These are phyloP conservation scores for Salix viminalis DNA, from an alignment of 345 rosid genomes.

Conservation along the genomic window DNA sequence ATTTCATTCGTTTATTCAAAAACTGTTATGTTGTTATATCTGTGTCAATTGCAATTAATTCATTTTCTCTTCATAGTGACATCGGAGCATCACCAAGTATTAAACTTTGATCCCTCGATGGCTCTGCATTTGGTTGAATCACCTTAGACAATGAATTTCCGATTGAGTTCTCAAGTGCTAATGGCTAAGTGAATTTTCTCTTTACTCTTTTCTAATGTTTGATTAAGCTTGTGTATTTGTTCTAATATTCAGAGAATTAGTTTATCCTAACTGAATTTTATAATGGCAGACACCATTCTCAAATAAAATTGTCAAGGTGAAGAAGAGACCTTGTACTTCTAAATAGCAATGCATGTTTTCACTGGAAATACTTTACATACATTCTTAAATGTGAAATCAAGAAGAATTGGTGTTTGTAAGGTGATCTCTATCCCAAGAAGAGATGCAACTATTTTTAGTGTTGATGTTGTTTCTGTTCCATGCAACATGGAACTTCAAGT, in stretches of 20 bases:
- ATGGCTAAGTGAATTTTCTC: background rate
- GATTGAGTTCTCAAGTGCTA: background rate
- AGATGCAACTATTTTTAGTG: constrained; percentile 2
- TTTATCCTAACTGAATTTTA: constrained; percentile 11
- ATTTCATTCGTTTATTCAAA: no score
- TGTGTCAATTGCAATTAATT: background rate
- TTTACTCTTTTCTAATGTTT: background rate
- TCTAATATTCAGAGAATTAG: background rate
- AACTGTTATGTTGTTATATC: background rate
- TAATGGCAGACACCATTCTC: constrained; percentile 44
- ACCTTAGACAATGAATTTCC: background rate
- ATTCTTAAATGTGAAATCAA: constrained; percentile 29
- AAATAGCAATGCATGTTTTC: constrained; percentile 14
- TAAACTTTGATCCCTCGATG: background rate
- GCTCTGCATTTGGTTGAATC: background rate
- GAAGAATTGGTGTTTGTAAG: constrained; percentile 30
- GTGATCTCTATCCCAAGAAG: constrained; percentile 28
- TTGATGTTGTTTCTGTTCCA: constrained; percentile 19
- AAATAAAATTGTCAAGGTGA: constrained; percentile 50
- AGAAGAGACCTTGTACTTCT: constrained; percentile 34
- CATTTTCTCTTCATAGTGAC: background rate
- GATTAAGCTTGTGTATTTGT: background rate
- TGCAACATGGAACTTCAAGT: constrained; percentile 46
- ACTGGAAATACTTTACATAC: constrained; percentile 27
- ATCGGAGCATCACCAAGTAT: background rate